Base-by-base conservation (phyloP, 2,329 filamentous ascomycete species). In the Westerdykella ornata region DNA sequence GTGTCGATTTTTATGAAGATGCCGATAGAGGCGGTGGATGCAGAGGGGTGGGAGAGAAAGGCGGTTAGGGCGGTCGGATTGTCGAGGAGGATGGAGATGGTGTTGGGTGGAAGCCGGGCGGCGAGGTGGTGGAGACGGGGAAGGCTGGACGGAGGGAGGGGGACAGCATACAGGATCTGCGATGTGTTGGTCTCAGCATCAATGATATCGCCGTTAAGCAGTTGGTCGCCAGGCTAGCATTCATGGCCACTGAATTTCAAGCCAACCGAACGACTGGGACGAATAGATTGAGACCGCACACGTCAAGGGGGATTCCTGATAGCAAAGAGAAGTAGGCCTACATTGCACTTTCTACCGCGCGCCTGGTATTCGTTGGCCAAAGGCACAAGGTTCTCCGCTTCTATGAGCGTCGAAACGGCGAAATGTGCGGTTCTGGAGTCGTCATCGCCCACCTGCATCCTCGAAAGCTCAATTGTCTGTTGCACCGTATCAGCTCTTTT, bases 1-100 rank as follows among this genome's bases (percentile, higher is more conserved):
- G 84, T 81, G 59, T 90, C 84, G 30, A 90, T 76, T 54, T 89
- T 89, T 54, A 89, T 68, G 56, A 81, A 85, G 12, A 85, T 69
- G 0, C 70, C 71, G 3, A 80, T 75, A 2, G 46, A 30, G 9
- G 41, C 44, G 17, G 38, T 14, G 4, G 32, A 38, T 26, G 12
- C 47, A 18, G 18, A 20, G 32, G 37, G 12, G 1, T 67, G 60
- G 13, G 30, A 33, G n/a, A 33, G 30, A 71, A 68, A 54, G 31
- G 69, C 58, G 35, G 74, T 66, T 5, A 73, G 56, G 0, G 67
- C 56, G 9, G 72, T 70, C 0, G 73, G 68, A 59, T 88, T 78
- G 60, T 92, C 85, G 39, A 88, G 70, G 56, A 90, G 78, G 3
- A 88, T 69, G 12, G 76, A 74, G 14, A 89, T 62, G 9, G 72